phyloP scores from a whole-genome alignment of 169 alveolate species.

The Plasmodium fragile region DNA sequence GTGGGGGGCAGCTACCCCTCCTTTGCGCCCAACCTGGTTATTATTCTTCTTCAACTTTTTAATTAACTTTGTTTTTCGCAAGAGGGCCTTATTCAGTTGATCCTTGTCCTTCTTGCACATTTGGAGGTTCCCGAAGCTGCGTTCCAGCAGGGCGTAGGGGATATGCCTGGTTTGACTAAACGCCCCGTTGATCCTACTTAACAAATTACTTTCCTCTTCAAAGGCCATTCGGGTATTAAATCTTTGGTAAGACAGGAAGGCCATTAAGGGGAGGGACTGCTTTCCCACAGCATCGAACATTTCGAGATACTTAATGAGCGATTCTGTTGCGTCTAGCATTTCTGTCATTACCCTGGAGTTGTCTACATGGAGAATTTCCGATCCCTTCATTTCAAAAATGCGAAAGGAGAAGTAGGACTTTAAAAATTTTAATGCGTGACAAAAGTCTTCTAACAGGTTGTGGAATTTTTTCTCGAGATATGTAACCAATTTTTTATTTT shows the following conservation, averaged over 20 bases:
- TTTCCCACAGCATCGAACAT: slow-evolving; percentile 6
- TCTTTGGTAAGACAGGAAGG: slow-evolving; percentile 35
- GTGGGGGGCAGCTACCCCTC: neutral
- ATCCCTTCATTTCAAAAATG: slow-evolving; percentile 46
- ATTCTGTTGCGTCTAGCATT: slow-evolving; percentile 33
- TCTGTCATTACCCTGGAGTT: slow-evolving; percentile 19
- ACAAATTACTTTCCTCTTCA: slow-evolving; percentile 1
- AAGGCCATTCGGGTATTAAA: slow-evolving; percentile 12
- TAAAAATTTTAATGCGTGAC: slow-evolving; percentile 19
- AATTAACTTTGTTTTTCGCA: slow-evolving; percentile 12
- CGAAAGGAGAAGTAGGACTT: slow-evolving; percentile 66
- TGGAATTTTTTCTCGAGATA: slow-evolving; percentile 34
- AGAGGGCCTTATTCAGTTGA: neutral
- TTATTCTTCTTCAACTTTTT: neutral
- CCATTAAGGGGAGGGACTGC: neutral
- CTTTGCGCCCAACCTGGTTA: neutral
- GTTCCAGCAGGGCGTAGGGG: neutral
- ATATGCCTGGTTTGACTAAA: neutral
- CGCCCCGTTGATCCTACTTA: slow-evolving; percentile 12
- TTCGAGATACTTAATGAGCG: slow-evolving; percentile 19
- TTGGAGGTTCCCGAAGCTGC: slow-evolving; percentile 7
- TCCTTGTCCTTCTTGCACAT: neutral
- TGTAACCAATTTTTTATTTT: slow-evolving; percentile 30
- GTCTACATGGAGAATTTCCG: neutral
- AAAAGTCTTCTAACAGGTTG: slow-evolving; percentile 17